Conservation (phyloP, 2,329 filamentous ascomycete species). For the Zymoseptoria ardabiliae region DNA sequence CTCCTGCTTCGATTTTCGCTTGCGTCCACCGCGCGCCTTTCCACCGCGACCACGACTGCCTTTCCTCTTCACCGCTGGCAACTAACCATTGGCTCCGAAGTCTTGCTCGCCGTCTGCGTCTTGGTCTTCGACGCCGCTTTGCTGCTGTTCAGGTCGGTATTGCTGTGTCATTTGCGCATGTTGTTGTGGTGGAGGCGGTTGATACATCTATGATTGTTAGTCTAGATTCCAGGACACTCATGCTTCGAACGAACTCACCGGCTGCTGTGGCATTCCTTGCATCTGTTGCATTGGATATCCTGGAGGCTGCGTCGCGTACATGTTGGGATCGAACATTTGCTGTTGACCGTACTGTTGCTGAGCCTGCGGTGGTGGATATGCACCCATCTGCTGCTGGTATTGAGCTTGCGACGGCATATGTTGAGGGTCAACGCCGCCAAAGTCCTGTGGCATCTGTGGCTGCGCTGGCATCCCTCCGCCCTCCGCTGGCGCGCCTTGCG, state of each 20-base stretch:
- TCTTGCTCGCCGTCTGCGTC: constrained; percentile 42
- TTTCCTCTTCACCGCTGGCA: background rate
- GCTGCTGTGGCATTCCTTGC: constrained; percentile 26
- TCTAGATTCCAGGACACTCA: background rate
- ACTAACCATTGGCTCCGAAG: constrained; percentile 26
- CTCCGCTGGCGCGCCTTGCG: constrained; percentile 38
- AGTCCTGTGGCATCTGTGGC: constrained; percentile 28
- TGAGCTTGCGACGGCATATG: constrained; percentile 47
- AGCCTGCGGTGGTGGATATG: constrained; percentile 71
- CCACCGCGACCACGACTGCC: background rate
- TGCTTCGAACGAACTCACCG: constrained; percentile 11
- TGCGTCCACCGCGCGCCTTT: background rate
- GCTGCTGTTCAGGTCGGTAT: constrained; percentile 25
- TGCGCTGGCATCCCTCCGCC: constrained; percentile 24
- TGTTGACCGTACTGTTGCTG: constrained; percentile 70
- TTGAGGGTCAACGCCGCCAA: constrained; percentile 27
- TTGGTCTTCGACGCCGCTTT: constrained; percentile 34
- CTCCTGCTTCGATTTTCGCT: background rate
- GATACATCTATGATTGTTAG: constrained; percentile 21
- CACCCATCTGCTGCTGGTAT: constrained; percentile 71
- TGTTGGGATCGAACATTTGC: constrained; percentile 71
- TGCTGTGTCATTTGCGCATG: constrained; percentile 36
- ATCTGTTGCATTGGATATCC: constrained; percentile 26
- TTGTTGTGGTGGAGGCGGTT: constrained; percentile 10
- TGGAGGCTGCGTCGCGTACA: constrained; percentile 50